Base-by-base conservation (phyloP, 768 basidiomycete genomes). In the Boletus fagicola region DNA sequence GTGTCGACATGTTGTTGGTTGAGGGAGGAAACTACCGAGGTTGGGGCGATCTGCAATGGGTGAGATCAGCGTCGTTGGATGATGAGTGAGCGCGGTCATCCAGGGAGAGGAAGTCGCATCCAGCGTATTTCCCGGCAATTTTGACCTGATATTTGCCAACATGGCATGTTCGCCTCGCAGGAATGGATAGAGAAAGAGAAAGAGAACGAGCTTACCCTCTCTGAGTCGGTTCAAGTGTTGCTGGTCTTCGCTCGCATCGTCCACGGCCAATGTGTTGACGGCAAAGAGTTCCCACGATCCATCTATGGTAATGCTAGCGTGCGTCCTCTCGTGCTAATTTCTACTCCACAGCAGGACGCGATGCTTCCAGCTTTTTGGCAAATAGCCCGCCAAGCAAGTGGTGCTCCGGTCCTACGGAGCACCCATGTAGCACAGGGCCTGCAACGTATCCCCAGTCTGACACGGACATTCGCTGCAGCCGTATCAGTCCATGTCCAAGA, bases 1-100 rank as follows among this genome's bases (percentile, higher is more conserved):
- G 75, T 67, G 80, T 71, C 71, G 88, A 82, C 89, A 91, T 92
- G 76, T 78, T 84, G 70, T 65, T 26, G 18, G 51, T 59, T 46
- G 61, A 51, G 60, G 67, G 59, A 44, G 62, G 69, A 69, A 64
- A 65, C 64, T 55, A 58, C 47, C 51, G 16, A 54, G 50, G 24
- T 52, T 55, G 49, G 47, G 55, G 61, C 54, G 53, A 56, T 66
- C 70, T 73, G 58, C 13, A 45, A 44, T n/a, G 48, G 51, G 52
- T 45, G 43, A 40, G 50, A 55, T 72, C 54, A 72, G 70, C 42
- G n/a, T 52, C 10, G 36, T 44, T 49, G 40, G 51, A 38, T 30
- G 22, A 13, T 7, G 26, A 8, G 40, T 33, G 31, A 22, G 26
- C 13, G 2, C 16, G 31, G 68, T 75, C 75, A 81, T 81, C 80